Evolutionary conservation across 805 yeast genomes (phyloP), one percentile per base, ranked within the genome.

Genomic region (Zygoascus tannicola): DNA sequence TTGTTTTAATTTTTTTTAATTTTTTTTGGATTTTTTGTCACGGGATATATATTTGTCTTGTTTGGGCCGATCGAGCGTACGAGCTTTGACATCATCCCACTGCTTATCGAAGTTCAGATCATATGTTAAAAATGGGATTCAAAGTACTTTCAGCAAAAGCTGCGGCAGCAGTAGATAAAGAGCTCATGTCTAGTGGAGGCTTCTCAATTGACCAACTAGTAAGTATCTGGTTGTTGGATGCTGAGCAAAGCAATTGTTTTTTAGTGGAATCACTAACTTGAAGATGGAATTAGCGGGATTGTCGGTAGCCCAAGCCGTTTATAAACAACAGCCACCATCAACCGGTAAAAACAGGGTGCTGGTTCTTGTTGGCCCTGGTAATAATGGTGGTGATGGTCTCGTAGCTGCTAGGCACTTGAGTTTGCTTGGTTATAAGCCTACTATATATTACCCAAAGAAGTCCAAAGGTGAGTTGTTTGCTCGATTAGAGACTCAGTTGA

Each of bases 201-300:
- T 85, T 80, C 65, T 79, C 90, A 22, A 73, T 85, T 44, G 94
- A 85, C 57, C 95, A 85, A 55, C 63, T 85, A 58, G 73, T 68
- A 46, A 36, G 69, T 55, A 4, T 16, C 10, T 15, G 21, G n/a
- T 12, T 19, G 23, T 20, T 4, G 8, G 15, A 4, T 33, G 44
- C n/a, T n/a, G n/a, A n/a, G n/a, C n/a, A n/a, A 8, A 36, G 28
- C 12, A 14, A 14, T 10, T 10, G 32, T n/a, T n/a, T n/a, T n/a
- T n/a, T n/a, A n/a, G n/a, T n/a, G n/a, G n/a, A 32, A 62, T 60
- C 19, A 62, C 56, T 50, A 58, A 10, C 42, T 56, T 26, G 56
- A 41, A 73, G 66, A 92, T 92, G 98, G 98, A 92, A 63, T 69
- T 92, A 35, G 98, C 98, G 0, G 98, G 98, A 0, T 70, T 88